Base-by-base conservation (phyloP, 2,329 filamentous ascomycete species). In the Colletotrichum orchidophilum region DNA sequence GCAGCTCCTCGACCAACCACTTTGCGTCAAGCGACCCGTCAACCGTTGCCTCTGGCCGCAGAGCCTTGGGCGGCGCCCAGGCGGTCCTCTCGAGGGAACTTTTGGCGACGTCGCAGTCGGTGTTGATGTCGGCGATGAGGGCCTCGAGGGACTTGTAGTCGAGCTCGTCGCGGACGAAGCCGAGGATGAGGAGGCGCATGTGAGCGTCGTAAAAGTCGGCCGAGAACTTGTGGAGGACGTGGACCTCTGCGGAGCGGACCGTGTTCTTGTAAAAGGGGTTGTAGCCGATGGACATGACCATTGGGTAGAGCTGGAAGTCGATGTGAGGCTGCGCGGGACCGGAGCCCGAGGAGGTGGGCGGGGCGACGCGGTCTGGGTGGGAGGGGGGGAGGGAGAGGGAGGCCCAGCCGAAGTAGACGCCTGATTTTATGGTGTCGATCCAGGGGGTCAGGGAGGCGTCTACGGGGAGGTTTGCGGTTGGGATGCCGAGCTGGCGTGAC, bases 221-320 rank as follows among this genome's bases (percentile, higher is more conserved):
- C 2, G 83, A 81, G 80, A 98, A 97, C 53, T 86, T 81, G 78
- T 94, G 91, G 81, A 99, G 88, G 65, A 99, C 89, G 83, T 97
- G 95, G 67, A 97, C 95, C 86, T 97, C 95, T 78, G 96, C 95
- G 73, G 90, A 94, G 73, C 94, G 91, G 57, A 94, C 90, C 5
- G 88, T 91, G 86, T 99, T 98, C 80, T 95, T 95, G 88, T 97
- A 99, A 83, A 95, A 98, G 0, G 96, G 96, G 82, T 98, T 99
- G 88, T 95, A 98, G 54, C 96, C 96, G 75, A 98, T 96, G 72
- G 91, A 94, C 92, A 98, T 93, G 75, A 97, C 95, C 88, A 97
- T 96, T 1, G 94, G 94, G 81, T 92, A 94, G 67, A 96, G 85
- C 59, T 69, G 65, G 60, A 72, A 72, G 57, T 71, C 63, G 54